Evolutionary conservation across 768 basidiomycete genomes (phyloP).

Genomic region (Fibroporia radiculosa): DNA sequence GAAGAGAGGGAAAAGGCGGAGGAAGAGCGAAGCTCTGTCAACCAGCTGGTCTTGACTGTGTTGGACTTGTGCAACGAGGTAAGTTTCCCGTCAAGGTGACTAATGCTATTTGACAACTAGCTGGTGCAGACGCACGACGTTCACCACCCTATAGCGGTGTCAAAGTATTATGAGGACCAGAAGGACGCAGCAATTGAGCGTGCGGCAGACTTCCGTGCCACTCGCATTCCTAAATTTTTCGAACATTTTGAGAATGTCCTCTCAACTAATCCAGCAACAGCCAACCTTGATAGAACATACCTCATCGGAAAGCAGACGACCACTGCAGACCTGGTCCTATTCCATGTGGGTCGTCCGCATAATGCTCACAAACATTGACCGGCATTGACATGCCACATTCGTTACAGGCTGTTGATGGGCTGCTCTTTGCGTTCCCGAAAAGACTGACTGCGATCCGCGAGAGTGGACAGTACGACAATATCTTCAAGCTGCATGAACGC

Average conservation of each 20-base stretch:
- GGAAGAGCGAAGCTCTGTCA: conserved; percentile 24
- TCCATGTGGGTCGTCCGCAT: conserved; percentile 23
- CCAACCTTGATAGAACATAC: conserved; percentile 16
- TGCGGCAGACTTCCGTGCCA: conserved; percentile 27
- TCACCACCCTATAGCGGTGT: conserved; percentile 30
- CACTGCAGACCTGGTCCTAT: conserved; percentile 36
- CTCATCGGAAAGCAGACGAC: conserved; percentile 26
- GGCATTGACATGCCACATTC: too few relatives aligned
- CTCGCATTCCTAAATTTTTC: conserved; percentile 35
- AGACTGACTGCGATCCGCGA: conserved; percentile 19
- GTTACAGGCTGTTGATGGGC: conserved; percentile 19
- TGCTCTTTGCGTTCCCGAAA: conserved; percentile 30
- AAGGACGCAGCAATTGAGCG: conserved; percentile 26
- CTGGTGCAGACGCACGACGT: conserved; percentile 17
- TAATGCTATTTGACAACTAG: not conserved
- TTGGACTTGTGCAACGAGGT: conserved; percentile 29
- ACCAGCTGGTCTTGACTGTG: conserved; percentile 32
- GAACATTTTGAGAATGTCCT: conserved; percentile 28
- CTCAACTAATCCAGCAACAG: conserved; percentile 18
- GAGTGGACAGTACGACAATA: conserved; percentile 19
- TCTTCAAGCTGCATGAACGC: conserved; percentile 26
- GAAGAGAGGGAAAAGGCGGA: conserved; percentile 24
- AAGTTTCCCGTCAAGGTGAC: not conserved
- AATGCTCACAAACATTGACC: not conserved
- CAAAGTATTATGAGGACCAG: conserved; percentile 35